These are phyloP conservation scores for Verticillium albo-atrum DNA, from an alignment of 2,329 filamentous ascomycete genomes.

Conservation along the genomic window DNA sequence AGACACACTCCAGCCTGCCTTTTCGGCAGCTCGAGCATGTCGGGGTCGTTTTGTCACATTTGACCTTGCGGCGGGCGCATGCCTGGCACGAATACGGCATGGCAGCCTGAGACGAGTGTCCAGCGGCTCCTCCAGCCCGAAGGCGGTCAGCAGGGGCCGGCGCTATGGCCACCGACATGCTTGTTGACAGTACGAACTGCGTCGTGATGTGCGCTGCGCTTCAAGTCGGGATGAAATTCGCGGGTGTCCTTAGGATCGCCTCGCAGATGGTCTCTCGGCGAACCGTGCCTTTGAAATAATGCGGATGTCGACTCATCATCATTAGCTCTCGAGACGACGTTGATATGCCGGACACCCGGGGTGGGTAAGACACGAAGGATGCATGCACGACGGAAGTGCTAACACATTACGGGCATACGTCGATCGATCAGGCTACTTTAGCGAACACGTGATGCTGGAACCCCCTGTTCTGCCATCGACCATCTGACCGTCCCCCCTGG, in stretches of 20 bases:
- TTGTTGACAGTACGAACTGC: neutral
- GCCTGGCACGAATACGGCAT: slow-evolving; percentile 21
- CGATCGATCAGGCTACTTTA: too few relatives aligned
- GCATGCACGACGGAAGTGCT: too few relatives aligned
- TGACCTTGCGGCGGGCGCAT: slow-evolving; percentile 22
- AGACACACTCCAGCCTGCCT: slow-evolving; percentile 29
- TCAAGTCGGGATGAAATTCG: neutral
- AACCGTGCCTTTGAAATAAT: neutral
- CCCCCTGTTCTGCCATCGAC: too few relatives aligned
- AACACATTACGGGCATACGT: too few relatives aligned
- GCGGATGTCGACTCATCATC: neutral
- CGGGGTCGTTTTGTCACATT: slow-evolving; percentile 19
- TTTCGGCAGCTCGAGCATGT: slow-evolving; percentile 19
- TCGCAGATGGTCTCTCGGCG: too few relatives aligned
- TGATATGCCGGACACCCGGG: too few relatives aligned
- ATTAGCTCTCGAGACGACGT: neutral
- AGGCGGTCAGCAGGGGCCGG: neutral
- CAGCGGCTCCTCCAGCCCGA: neutral
- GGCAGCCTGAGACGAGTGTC: neutral
- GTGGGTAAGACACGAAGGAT: too few relatives aligned
- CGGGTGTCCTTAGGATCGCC: too few relatives aligned
- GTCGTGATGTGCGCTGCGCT: neutral
- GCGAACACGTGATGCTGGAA: too few relatives aligned
- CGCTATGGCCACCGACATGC: slow-evolving; percentile 1
- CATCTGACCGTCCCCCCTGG: too few relatives aligned